Base-by-base conservation (phyloP, 306 rosid genomes). In the Oemleria cerasiformis region DNA sequence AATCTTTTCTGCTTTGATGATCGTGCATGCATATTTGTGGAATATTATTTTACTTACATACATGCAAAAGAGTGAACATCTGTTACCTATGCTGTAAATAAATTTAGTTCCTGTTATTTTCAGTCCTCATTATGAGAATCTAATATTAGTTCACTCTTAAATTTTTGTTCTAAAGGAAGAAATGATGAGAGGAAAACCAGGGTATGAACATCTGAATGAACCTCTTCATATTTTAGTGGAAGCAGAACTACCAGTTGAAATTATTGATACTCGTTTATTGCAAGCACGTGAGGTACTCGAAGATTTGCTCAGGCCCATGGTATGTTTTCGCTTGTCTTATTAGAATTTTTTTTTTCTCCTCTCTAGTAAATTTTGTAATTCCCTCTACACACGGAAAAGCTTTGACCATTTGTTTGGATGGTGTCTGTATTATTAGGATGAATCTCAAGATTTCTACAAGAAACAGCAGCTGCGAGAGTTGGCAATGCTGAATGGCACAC, bases 371-470 rank as follows among this genome's bases (percentile, higher is more conserved):
- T 51, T 61, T 45, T 67, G 47, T 34, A 23, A 45, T 70, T 23
- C 50, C 50, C 65, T 51, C 47, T 67, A 56, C 21, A 41, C 71
- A 48, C 11, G 1, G 42, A 42, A 65, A 38, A 6, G 45, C 5
- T 8, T 11, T 65, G 20, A 40, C 75, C 67, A 20, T 40, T 34
- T 68, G 47, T 16, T 55, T 39, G 53, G 14, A 40, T 19, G 20
- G 0, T 42, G 2, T 13, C 15, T 19, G 14, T 21, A 15, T 8
- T 49, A 73, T 19, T 55, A 94, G 99, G 99, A 91, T 19, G 97
- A 94, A 84, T 80, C 96, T 72, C 99, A 91, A 34, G 99, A 95
- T 84, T 91, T 91, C 86, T 95, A 89, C 88, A 95, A 95, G 84
- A 89, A 95, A 76, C 97, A 95, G 83, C 99, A 95, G 79, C 96